Percentiles rank a stretch among this genome's conserved stretches.
Evolutionary conservation across 202 grass and related monocot species (phyloP).

Genomic region (Panicum hallii): DNA sequence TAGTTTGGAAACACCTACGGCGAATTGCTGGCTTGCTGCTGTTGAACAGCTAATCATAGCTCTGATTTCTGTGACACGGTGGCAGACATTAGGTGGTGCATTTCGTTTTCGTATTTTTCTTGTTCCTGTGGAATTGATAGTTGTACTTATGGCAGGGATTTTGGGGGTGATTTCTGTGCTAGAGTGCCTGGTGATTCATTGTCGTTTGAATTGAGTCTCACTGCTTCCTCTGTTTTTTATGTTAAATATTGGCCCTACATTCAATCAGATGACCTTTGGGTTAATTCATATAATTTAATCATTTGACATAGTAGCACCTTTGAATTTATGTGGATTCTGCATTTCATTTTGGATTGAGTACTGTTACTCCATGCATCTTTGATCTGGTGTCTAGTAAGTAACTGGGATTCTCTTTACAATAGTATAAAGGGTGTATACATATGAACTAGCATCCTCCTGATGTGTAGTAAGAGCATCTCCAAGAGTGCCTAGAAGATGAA

Average conservation of each 20-base stretch:
- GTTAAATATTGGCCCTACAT: neutral
- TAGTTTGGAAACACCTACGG: neutral
- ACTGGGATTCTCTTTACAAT: neutral
- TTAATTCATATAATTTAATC: neutral
- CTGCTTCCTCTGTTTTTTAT: neutral
- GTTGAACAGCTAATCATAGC: neutral
- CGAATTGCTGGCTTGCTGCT: neutral
- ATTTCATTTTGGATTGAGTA: neutral
- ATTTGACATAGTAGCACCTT: neutral
- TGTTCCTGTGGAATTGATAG: neutral
- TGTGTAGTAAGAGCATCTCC: too few relatives aligned
- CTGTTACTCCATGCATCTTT: conserved; percentile 23
- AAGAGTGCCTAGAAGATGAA: too few relatives aligned
- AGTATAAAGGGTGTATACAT: neutral
- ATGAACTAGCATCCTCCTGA: neutral
- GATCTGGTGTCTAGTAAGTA: neutral
- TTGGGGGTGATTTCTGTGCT: neutral
- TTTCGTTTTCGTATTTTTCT: neutral
- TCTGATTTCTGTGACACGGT: neutral
- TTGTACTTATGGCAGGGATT: neutral
- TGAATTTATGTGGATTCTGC: neutral
- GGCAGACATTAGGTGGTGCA: neutral
- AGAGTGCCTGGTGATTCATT: neutral
- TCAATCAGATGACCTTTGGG: neutral
- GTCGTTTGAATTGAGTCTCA: neutral